phyloP scores from a whole-genome alignment of 148 eudicot species.

The Vaccinium myrtillus region DNA sequence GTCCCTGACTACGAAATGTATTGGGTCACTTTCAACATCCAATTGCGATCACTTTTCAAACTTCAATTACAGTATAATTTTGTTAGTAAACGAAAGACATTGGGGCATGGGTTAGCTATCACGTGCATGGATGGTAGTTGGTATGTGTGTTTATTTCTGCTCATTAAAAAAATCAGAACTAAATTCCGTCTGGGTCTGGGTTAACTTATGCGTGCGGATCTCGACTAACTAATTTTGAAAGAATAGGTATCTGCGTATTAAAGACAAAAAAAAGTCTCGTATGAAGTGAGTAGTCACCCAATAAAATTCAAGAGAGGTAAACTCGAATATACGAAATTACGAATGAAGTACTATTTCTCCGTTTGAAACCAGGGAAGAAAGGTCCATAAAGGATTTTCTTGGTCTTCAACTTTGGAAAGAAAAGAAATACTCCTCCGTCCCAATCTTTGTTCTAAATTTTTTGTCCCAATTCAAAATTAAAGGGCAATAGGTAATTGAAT shows the following conservation, averaged over 20 bases:
- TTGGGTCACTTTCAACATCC: too few species aligned
- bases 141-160: background rate
- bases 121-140: background rate
- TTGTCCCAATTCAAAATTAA: too few species aligned
- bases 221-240: background rate
- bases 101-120: background rate
- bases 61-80: too few species aligned
- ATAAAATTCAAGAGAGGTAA: background rate
- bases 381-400: background rate
- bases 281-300: background rate
- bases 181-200: background rate
- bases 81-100: background rate
- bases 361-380: background rate
- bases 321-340: too few species aligned
- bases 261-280: background rate
- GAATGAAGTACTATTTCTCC: background rate
- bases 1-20: too few species aligned
- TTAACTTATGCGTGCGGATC: background rate
- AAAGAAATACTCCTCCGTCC: background rate
- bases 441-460: too few species aligned
- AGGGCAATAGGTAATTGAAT: too few species aligned
- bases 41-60: too few species aligned
- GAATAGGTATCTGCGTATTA: background rate
- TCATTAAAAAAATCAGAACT: background rate
- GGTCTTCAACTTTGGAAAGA: background rate